Conservation (phyloP, 2,329 filamentous ascomycete species). For the Ophiostoma triangulosporum region DNA sequence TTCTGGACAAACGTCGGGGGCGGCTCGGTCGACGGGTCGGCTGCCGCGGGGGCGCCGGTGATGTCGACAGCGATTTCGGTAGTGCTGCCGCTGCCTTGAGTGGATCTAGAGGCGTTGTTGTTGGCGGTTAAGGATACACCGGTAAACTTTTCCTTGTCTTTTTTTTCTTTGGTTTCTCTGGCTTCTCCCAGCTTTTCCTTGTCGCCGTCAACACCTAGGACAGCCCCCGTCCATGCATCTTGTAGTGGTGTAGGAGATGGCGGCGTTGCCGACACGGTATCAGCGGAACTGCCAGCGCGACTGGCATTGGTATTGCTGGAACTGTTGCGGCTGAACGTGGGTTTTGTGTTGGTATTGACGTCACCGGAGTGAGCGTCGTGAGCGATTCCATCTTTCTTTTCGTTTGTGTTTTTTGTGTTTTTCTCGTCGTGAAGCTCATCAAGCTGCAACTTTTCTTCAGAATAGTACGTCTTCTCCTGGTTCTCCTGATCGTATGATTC, state of each 20-base stretch:
- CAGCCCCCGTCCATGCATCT: conserved; percentile 41
- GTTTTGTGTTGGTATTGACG: not conserved
- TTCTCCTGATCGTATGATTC: conserved; percentile 5
- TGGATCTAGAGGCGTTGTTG: not conserved
- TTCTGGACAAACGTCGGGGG: not conserved
- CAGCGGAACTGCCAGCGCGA: not conserved
- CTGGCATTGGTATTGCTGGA: conserved; percentile 9
- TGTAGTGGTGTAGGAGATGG: conserved; percentile 33
- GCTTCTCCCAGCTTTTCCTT: conserved; percentile 18
- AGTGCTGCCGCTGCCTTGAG: not conserved
- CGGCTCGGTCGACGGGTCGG: not conserved
- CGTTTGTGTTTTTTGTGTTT: no score
- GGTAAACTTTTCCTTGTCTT: not conserved
- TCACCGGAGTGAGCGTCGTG: not conserved
- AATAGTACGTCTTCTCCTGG: conserved; percentile 4
- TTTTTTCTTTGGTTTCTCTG: not conserved
- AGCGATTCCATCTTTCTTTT: not conserved
- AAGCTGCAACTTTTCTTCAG: conserved; percentile 16
- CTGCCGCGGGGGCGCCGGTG: not conserved
- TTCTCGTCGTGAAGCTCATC: not conserved
- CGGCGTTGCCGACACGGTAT: conserved; percentile 8
- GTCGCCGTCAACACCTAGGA: conserved; percentile 27
- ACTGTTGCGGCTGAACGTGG: not conserved
- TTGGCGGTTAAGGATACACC: not conserved
- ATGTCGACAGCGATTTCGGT: not conserved